Conservation (phyloP, 2,329 filamentous ascomycete species). For the Ascochyta clinopodiicola region DNA sequence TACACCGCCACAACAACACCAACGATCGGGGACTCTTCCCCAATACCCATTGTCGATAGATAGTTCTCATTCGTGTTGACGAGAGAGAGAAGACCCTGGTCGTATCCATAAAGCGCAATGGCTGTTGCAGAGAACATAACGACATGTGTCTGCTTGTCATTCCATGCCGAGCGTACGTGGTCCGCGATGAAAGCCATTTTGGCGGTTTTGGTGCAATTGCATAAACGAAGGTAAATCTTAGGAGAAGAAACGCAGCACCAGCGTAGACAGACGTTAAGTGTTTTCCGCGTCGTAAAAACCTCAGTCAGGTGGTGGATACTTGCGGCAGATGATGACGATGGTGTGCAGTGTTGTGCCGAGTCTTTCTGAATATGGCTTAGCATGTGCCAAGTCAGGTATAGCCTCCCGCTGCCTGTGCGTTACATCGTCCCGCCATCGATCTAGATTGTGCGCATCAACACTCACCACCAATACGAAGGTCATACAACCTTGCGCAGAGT, state of each 20-base stretch:
- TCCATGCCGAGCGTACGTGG: constrained; percentile 31
- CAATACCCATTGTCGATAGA: constrained; percentile 64
- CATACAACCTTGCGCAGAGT: not conserved
- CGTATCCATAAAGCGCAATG: constrained; percentile 62
- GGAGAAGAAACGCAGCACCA: not conserved
- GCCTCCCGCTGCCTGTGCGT: not conserved
- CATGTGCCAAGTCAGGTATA: not conserved
- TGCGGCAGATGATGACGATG: constrained; percentile 19
- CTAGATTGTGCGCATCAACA: constrained; percentile 4
- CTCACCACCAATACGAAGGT: not conserved
- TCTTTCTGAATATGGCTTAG: constrained; percentile 9
- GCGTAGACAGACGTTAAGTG: not conserved
- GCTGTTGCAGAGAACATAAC: constrained; percentile 61
- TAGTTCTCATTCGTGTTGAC: constrained; percentile 64
- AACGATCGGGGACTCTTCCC: constrained; percentile 58
- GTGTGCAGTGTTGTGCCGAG: constrained; percentile 6
- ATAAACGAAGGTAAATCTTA: not conserved
- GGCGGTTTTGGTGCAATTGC: constrained; percentile 6
- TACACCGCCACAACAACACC: constrained; percentile 68
- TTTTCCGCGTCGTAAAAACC: constrained; percentile 9
- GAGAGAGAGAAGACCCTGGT: constrained; percentile 58
- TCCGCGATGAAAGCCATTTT: constrained; percentile 22
- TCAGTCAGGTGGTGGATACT: constrained; percentile 15
- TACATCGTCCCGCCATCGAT: constrained; percentile 12
- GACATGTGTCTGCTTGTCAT: constrained; percentile 55